Conservation (phyloP, 495 filamentous ascomycete genomes). For the Ascodesmis nigricans region DNA sequence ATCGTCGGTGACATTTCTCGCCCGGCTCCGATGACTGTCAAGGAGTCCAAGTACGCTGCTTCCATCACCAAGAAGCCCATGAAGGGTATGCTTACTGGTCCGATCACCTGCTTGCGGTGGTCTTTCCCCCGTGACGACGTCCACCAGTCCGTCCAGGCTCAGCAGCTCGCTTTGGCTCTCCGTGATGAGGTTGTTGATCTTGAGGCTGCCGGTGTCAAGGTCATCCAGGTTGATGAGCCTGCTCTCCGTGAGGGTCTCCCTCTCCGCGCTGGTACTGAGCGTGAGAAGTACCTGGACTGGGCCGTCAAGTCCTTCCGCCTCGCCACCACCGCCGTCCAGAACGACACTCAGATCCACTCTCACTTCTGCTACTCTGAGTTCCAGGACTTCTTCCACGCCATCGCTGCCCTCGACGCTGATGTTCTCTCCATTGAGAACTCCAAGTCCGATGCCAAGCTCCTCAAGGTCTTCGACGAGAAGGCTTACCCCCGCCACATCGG, state of each 20-base stretch:
- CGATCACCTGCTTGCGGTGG: conserved; percentile 96
- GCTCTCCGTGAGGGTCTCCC: conserved; percentile 98
- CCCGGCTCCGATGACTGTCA: conserved; percentile 92
- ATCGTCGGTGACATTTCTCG: conserved; percentile 96
- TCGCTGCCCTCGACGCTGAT: conserved; percentile 91
- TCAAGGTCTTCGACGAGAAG: conserved; percentile 94
- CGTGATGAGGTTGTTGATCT: conserved; percentile 97
- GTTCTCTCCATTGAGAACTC: conserved; percentile 98
- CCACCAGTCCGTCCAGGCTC: conserved; percentile 94
- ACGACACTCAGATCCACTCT: conserved; percentile 95
- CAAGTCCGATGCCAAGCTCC: conserved; percentile 97
- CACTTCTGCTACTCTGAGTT: conserved; percentile 99
- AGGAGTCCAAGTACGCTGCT: conserved; percentile 97
- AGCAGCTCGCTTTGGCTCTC: conserved; percentile 94
- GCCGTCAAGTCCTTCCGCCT: conserved; percentile 94
- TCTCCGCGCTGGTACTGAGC: conserved; percentile 74
- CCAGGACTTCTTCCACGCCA: conserved; percentile 99
- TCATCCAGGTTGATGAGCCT: conserved; percentile 98
- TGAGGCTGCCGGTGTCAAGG: conserved; percentile 79
- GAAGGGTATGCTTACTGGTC: conserved; percentile 99
- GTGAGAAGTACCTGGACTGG: conserved; percentile 86
- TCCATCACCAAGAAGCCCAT: conserved; percentile 89
- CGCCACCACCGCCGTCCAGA: conserved; percentile 67
- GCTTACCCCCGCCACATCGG: conserved; percentile 93
- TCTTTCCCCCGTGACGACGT: conserved; percentile 99